These are phyloP conservation scores for Penstemon davidsonii DNA, from an alignment of 257 asterid species.

Conservation along the genomic window DNA sequence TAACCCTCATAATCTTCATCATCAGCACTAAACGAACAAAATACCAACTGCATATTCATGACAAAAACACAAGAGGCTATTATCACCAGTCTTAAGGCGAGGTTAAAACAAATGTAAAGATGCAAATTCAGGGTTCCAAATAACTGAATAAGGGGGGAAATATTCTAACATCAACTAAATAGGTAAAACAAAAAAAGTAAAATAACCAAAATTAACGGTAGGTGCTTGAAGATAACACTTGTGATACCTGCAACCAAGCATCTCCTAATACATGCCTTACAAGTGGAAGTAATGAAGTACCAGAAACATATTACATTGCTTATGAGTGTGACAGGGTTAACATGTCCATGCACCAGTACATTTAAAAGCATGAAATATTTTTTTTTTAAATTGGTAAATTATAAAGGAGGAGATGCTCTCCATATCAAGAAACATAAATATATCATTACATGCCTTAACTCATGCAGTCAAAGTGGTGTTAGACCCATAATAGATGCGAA, in stretches of 20 bases:
- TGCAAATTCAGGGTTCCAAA: conserved; percentile 11
- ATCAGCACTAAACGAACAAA: conserved; percentile 74
- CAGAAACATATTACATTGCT: conserved; percentile 9
- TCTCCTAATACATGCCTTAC: conserved; percentile 5
- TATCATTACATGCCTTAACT: neutral
- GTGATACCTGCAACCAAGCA: neutral
- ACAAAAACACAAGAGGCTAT: conserved; percentile 14
- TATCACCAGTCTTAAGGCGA: conserved; percentile 14
- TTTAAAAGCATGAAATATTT: conserved; percentile 8
- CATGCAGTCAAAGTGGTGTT: no score
- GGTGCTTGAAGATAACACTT: conserved; percentile 6
- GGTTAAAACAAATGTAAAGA: conserved; percentile 7
- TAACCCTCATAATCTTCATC: conserved; percentile 95
- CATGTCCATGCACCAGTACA: neutral
- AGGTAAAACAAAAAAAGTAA: neutral
- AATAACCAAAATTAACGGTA: conserved; percentile 8
- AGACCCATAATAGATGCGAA: no score
- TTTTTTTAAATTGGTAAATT: conserved; percentile 12
- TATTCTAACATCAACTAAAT: neutral
- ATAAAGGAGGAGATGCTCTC: conserved; percentile 7
- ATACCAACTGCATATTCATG: conserved; percentile 61
- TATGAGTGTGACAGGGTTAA: no score
- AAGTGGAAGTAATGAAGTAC: conserved; percentile 3
- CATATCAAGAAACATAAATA: neutral
- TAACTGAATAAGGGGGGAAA: neutral